Conservation (phyloP, 129 eudicot species). For the Saussurea involucrata region DNA sequence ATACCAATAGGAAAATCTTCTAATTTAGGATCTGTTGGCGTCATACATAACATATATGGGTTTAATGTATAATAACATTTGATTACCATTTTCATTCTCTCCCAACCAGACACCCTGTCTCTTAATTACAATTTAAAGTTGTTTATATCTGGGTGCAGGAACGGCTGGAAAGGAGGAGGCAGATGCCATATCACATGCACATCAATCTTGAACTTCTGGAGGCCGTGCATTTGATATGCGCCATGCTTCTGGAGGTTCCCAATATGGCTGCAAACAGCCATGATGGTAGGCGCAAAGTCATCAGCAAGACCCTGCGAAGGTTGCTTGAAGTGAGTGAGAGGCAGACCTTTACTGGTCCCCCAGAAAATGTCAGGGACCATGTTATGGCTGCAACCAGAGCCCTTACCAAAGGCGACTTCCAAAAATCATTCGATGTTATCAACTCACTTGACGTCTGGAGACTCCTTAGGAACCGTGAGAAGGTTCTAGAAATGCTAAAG, state of each 20-base stretch:
- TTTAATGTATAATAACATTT: too few species aligned
- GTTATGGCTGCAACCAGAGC: constrained; percentile 84
- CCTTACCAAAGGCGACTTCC: constrained; percentile 72
- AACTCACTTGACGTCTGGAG: constrained; percentile 82
- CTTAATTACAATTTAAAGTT: not conserved
- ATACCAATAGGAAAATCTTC: not conserved
- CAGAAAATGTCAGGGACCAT: constrained; percentile 84
- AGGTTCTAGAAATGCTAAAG: constrained; percentile 64
- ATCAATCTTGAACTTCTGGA: constrained; percentile 88
- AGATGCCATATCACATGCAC: constrained; percentile 98
- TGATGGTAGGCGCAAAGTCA: constrained; percentile 59
- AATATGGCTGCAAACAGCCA: constrained; percentile 81
- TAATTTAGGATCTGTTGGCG: not conserved
- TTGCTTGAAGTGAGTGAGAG: constrained; percentile 61
- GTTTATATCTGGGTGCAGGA: constrained; percentile 43
- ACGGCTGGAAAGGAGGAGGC: constrained; percentile 77
- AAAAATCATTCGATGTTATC: constrained; percentile 62
- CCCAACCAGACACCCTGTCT: not conserved
- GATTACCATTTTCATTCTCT: not conserved
- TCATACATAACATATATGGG: not conserved
- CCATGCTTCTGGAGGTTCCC: constrained; percentile 89
- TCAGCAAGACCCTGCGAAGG: constrained; percentile 75
- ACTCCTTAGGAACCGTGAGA: constrained; percentile 48
- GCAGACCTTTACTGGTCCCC: constrained; percentile 76
- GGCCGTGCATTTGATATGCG: constrained; percentile 78